Conservation (phyloP, 768 basidiomycete species). For the Gloeostereum incarnatum region DNA sequence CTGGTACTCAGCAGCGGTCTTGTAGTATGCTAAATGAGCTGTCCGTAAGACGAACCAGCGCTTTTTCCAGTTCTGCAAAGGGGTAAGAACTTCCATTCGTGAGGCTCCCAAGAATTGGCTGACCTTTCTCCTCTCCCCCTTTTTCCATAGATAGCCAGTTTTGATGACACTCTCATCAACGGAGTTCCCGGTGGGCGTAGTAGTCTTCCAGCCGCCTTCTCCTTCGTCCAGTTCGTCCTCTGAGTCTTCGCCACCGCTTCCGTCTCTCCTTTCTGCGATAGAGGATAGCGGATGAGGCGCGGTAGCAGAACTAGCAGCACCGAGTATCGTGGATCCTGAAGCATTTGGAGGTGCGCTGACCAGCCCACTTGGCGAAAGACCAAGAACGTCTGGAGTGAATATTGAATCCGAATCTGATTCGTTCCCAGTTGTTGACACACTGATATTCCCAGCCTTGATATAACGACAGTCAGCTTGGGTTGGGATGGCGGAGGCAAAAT, state of each 20-base stretch:
- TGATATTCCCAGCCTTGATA: too few relatives aligned
- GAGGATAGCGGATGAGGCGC: conserved; percentile 48
- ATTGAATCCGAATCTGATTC: conserved; percentile 85
- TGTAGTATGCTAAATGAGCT: conserved; percentile 93
- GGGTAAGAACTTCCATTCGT: conserved; percentile 5
- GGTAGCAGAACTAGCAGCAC: neutral
- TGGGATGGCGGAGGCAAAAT: too few relatives aligned
- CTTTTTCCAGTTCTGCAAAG: conserved; percentile 92
- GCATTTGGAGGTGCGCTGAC: conserved; percentile 11
- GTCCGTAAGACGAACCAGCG: conserved; percentile 95
- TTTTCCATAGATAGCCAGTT: conserved; percentile 94
- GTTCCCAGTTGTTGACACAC: conserved; percentile 52
- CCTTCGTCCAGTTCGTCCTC: conserved; percentile 69
- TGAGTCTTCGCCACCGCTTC: conserved; percentile 64
- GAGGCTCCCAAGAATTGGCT: conserved; percentile 12
- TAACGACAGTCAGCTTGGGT: too few relatives aligned
- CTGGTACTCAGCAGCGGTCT: conserved; percentile 90
- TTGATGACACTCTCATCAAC: conserved; percentile 71
- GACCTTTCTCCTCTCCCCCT: conserved; percentile 95
- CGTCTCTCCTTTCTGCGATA: conserved; percentile 66
- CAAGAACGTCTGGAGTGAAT: conserved; percentile 41
- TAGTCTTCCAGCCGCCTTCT: conserved; percentile 56
- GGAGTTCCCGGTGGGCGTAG: conserved; percentile 32
- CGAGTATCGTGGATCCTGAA: conserved; percentile 12
- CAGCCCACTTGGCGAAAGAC: conserved; percentile 26